Evolutionary conservation across 2,329 filamentous ascomycete species (phyloP), one percentile per base, ranked within the genome.

Genomic region (Fusarium devonianum): DNA sequence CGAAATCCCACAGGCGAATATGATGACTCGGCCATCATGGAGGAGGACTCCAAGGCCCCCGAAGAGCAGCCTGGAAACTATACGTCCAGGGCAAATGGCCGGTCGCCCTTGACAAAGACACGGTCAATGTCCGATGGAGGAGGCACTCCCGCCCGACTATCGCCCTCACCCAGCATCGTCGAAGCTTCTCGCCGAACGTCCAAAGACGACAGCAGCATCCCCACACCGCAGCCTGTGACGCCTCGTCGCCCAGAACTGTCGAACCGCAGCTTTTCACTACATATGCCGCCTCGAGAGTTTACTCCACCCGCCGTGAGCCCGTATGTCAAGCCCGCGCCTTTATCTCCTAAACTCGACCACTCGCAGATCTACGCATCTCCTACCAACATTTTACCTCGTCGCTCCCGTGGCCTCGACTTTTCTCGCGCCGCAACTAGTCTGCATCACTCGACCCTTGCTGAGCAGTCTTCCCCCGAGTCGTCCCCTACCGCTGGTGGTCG

Each of bases 361-460:
- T 87, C 88, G 14, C 89, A 92, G 60, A 90, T 87, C 36, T 96
- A 95, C 75, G 88, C 89, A 30, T 93, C 91, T 2, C 92, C 92
- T 2, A 88, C 89, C 18, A 95, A 92, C 43, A 89, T 96, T 35
- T 81, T 97, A 7, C 93, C 93, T 13, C 85, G 93, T 58, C 87
- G 92, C 53, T 97, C 92, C 21, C 85, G 93, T 46, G 93, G 93
- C 32, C 79, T 97, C 53, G 93, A 97, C 73, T 97, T 96, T 71
- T 93, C 93, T 29, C 84, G 93, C 61, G 92, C 92, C 9, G 94
- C 91, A 55, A 97, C 93, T 9, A 96, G 92, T 68, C 79, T 99
- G 16, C 94, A 97, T 73, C 94, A 97, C 72, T 97, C 93, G 12
- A 97, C 90, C 1, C 82, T 97, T 7, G 92, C 93, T 46, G 90